phyloP scores from a whole-genome alignment of 805 yeast genomes.

The Suhomyces vadensis region DNA sequence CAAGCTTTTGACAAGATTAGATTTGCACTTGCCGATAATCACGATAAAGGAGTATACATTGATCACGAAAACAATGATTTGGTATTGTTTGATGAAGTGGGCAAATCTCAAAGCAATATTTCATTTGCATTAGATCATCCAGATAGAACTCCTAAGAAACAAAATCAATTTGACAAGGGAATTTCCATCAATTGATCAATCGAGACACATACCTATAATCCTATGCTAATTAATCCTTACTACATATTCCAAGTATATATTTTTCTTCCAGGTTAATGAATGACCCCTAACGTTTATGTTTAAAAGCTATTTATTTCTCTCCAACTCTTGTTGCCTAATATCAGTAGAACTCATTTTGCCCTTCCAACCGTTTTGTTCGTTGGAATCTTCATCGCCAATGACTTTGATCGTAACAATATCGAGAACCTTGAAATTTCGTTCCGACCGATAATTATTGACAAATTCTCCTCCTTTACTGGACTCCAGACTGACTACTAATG shows the following conservation, averaged over 20 bases:
- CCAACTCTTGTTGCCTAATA: constrained; percentile 44
- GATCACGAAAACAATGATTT: constrained; percentile 53
- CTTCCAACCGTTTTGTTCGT: constrained; percentile 46
- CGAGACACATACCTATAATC: not conserved
- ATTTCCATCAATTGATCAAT: constrained; percentile 42
- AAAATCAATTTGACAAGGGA: constrained; percentile 41
- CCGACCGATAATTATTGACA: constrained; percentile 65
- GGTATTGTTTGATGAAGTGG: constrained; percentile 55
- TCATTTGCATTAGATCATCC: constrained; percentile 84
- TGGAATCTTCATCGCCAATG: constrained; percentile 50
- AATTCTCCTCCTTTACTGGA: constrained; percentile 71
- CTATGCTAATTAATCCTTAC: not conserved
- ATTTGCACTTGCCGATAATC: constrained; percentile 54
- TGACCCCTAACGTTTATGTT: not conserved
- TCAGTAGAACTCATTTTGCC: constrained; percentile 87
- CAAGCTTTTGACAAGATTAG: constrained; percentile 77
- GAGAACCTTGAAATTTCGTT: constrained; percentile 54
- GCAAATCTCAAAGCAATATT: constrained; percentile 41
- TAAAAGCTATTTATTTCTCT: not conserved
- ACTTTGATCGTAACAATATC: constrained; percentile 43
- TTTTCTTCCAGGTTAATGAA: not conserved
- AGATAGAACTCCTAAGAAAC: constrained; percentile 61
- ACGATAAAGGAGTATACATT: constrained; percentile 44
- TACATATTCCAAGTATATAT: not conserved
- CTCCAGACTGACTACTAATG: constrained; percentile 79